A percentile compares a stretch with the other conserved stretches of the same genome.
Evolutionary conservation across 2,329 filamentous ascomycete genomes (phyloP).

Genomic region (Fusarium piperis): DNA sequence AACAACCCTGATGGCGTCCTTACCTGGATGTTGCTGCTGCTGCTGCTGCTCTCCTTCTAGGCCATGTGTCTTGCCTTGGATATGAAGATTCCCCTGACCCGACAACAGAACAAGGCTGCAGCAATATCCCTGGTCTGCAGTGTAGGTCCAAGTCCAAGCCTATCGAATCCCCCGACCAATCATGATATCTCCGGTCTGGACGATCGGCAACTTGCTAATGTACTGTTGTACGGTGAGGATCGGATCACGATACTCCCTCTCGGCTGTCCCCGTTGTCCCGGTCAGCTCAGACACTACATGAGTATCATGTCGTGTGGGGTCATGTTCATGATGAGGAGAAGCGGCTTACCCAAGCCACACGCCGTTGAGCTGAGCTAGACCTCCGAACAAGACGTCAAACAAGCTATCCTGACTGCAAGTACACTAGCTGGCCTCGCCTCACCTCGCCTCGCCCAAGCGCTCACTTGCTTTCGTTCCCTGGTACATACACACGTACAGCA

Average conservation of each 20-base stretch:
- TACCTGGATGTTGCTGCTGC: neutral
- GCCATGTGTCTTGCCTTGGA: neutral
- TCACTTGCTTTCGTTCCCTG: neutral
- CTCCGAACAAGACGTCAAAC: neutral
- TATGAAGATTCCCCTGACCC: neutral
- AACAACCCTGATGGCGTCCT: neutral
- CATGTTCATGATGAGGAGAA: neutral
- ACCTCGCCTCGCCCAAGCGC: neutral
- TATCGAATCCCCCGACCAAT: neutral
- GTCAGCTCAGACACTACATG: neutral
- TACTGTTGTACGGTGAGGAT: neutral
- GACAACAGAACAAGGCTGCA: neutral
- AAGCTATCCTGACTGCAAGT: neutral
- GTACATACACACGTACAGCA: neutral
- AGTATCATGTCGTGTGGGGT: neutral
- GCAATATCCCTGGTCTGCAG: neutral
- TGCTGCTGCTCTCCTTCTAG: no score
- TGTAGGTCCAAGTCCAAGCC: neutral
- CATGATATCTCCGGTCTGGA: slow-evolving; percentile 11
- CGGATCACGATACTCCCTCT: neutral
- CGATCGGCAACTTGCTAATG: no score
- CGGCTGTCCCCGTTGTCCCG: neutral
- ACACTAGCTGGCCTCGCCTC: neutral
- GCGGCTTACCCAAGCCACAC: neutral
- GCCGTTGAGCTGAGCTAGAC: neutral